Evolutionary conservation across 495 filamentous ascomycete genomes (phyloP), one percentile per base, ranked within the genome.

Genomic region (Aspergillus hancockii): DNA sequence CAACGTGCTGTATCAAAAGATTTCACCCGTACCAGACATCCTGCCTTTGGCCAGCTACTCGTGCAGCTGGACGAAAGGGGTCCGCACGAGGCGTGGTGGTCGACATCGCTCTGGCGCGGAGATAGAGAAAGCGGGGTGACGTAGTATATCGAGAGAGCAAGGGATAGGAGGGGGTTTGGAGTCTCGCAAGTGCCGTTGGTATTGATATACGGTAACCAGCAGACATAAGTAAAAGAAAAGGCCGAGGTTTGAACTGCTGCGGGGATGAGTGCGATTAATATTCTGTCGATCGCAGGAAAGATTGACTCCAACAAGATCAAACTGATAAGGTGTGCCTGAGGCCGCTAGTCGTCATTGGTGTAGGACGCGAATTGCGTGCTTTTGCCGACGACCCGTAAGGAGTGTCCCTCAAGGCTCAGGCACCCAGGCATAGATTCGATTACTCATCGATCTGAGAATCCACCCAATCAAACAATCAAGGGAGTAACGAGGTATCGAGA

Each of bases 41-140:
- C 68, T 97, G 91, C 65, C 83, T 83, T 72, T 89, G 87, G 25
- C 88, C 84, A 12, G 90, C 85, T 16, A 98, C 92, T 64, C 93
- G 79, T 56, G 76, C 76, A 4, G 93, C 93, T 25, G 94, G 94
- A 64, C 73, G 75, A 68, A 88, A 87, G 10, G 82, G 79, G 58
- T 83, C 79, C 51, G 70, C 62, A 61, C 72, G 71, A 52, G 72
- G 59, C 66, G 75, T 63, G 45, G 72, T 79, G 52, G 75, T 66
- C 43, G 76, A 77, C 78, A 81, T 80, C 54, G 68, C 54, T 71
- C 74, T 71, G 63, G 59, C 57, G 61, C 61, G 56, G 64, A 58
- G 59, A 59, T 32, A 19, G 36, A 63, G 30, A 59, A 67, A 43
- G 65, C 61, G 71, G 65, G 69, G 70, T 63, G 60, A 22, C 31